A percentile compares a stretch with the other conserved stretches of the same genome.
phyloP scores from a whole-genome alignment of 2,329 filamentous ascomycete species.

The Aspergillus neoniger region DNA sequence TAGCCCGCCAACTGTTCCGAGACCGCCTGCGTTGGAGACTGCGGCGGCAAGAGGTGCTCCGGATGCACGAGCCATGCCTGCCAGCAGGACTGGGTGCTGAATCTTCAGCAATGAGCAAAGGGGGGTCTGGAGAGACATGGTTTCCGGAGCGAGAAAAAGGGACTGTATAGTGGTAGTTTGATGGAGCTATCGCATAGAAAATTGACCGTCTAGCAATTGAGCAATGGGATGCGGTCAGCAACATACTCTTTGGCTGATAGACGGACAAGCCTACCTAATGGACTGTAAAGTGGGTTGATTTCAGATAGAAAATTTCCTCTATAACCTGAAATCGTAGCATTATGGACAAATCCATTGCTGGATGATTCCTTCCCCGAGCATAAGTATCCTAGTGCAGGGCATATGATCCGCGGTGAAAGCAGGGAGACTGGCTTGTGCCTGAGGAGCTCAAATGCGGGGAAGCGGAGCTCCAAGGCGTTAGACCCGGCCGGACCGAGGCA shows the following conservation, averaged over 20 bases:
- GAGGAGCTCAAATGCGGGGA: conserved; percentile 13
- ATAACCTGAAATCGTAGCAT: not conserved
- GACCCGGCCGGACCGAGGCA: conserved; percentile 24
- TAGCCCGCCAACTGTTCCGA: conserved; percentile 63
- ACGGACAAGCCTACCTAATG: not conserved
- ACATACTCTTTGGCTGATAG: not conserved
- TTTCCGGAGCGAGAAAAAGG: not conserved
- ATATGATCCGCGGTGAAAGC: not conserved
- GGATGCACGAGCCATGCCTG: conserved; percentile 88
- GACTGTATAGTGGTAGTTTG: not conserved
- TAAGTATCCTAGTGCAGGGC: not conserved
- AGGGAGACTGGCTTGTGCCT: not conserved
- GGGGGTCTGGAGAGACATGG: conserved; percentile 68
- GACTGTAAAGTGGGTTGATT: too few relatives aligned
- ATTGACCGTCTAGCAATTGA: not conserved
- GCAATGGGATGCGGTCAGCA: not conserved
- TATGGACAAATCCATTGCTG: not conserved
- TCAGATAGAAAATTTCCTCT: not conserved
- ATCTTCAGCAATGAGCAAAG: conserved; percentile 79
- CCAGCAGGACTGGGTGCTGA: conserved; percentile 84
- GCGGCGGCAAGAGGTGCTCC: conserved; percentile 77
- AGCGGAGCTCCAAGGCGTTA: conserved; percentile 6
- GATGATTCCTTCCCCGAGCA: not conserved
- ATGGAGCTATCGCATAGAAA: not conserved
- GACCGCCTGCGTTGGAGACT: conserved; percentile 83